Percentiles rank a stretch among this genome's conserved stretches.
Evolutionary conservation across 2,329 filamentous ascomycete genomes (phyloP).

Genomic region (Aspergillus proliferans): DNA sequence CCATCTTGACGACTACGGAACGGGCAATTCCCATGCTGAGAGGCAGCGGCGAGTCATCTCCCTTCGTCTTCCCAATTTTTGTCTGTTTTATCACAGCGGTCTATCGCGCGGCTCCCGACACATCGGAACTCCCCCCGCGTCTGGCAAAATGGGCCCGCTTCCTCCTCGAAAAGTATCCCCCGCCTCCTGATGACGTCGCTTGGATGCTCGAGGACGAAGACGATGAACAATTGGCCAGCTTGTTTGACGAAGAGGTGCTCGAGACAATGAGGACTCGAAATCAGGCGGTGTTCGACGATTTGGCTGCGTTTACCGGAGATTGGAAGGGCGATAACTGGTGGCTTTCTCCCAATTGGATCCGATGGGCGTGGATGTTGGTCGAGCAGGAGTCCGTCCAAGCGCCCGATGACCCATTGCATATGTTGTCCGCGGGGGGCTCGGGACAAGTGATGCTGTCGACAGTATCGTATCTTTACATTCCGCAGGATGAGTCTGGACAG

Average conservation of each 20-base stretch:
- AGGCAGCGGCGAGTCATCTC: conserved; percentile 16
- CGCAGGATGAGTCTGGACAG: conserved; percentile 13
- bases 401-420: conserved; percentile 27
- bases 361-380: conserved; percentile 39
- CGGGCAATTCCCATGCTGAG: conserved; percentile 13
- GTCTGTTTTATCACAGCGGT: conserved; percentile 28
- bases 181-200: conserved; percentile 24
- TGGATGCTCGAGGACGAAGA: conserved; percentile 26
- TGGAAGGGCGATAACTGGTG: conserved; percentile 25
- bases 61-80: conserved; percentile 27
- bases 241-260: conserved; percentile 19
- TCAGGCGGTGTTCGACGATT: conserved; percentile 6
- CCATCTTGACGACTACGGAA: conserved; percentile 14
- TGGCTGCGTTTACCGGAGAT: conserved; percentile 15
- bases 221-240: conserved; percentile 16
- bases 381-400: conserved; percentile 35
- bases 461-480: conserved; percentile 32
- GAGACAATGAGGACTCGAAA: conserved; percentile 11
- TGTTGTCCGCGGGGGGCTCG: conserved; percentile 16
- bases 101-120: conserved; percentile 11
- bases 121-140: conserved; percentile 23
- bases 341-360: conserved; percentile 33
- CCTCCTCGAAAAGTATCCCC: conserved; percentile 27
- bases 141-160: conserved; percentile 32
- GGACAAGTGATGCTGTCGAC: conserved; percentile 21